phyloP scores from a whole-genome alignment of 352 stramenopile species.

The Phytophthora pini region DNA sequence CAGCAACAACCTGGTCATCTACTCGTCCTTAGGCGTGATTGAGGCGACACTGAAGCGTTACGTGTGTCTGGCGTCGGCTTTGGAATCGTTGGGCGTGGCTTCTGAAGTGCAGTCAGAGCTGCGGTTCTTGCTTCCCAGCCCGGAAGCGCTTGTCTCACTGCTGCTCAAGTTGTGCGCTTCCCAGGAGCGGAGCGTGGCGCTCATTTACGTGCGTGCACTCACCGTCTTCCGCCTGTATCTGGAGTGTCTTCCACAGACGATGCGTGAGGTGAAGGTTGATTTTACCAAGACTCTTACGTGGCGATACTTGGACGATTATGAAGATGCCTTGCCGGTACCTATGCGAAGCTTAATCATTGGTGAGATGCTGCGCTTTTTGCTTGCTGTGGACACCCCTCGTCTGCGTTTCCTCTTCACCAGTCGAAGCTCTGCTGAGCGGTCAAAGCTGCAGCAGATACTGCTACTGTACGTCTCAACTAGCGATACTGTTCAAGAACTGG shows the following conservation, averaged over 20 bases:
- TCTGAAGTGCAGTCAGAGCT: conserved; percentile 70
- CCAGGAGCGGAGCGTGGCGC: conserved; percentile 39
- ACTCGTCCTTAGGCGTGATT: conserved; percentile 73
- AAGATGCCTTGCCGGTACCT: conserved; percentile 18
- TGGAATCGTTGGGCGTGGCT: conserved; percentile 26
- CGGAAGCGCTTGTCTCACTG: conserved; percentile 80
- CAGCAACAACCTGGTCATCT: conserved; percentile 75
- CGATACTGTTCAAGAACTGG: conserved; percentile 46
- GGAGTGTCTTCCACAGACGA: conserved; percentile 71
- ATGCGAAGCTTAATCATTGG: conserved; percentile 67
- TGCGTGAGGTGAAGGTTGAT: conserved; percentile 86
- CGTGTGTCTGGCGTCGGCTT: conserved; percentile 37
- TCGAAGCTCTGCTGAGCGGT: conserved; percentile 27
- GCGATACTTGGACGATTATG: conserved; percentile 46
- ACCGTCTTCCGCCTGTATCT: conserved; percentile 82
- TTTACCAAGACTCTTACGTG: conserved; percentile 83
- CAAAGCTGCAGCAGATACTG: conserved; percentile 78
- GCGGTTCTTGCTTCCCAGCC: conserved; percentile 74
- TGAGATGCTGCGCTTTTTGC: conserved; percentile 76
- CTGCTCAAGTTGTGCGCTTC: conserved; percentile 75
- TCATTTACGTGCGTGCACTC: conserved; percentile 82
- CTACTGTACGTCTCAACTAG: conserved; percentile 57
- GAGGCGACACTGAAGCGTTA: conserved; percentile 66
- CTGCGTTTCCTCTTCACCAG: conserved; percentile 58
- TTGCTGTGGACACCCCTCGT: conserved; percentile 60